Conservation (phyloP, 179 eudicot species). For the Amaranthus tricolor region DNA sequence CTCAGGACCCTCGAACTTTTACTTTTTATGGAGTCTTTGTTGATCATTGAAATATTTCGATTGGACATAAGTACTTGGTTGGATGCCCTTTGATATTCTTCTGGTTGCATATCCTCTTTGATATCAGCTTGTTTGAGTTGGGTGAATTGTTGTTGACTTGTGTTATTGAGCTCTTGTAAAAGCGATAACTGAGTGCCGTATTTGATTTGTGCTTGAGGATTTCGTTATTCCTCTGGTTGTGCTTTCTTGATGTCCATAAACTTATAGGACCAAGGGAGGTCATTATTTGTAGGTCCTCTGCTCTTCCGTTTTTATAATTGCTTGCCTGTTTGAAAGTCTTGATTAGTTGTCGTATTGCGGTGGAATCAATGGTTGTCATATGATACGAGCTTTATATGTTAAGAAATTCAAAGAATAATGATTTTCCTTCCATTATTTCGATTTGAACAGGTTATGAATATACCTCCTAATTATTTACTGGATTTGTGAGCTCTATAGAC, state of each 20-base stretch:
- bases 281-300: neutral
- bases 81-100: neutral
- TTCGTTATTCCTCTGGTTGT: neutral
- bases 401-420: neutral
- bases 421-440: neutral
- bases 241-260: neutral
- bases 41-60: neutral
- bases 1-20: neutral
- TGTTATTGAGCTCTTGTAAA: neutral
- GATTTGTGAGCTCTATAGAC: neutral
- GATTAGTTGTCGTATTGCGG: neutral
- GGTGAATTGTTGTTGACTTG: neutral
- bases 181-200: neutral
- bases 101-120: neutral
- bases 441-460: neutral
- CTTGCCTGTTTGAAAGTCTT: neutral
- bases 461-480: neutral
- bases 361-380: neutral
- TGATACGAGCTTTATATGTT: neutral
- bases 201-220: neutral
- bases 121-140: neutral
- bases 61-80: neutral
- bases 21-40: neutral
- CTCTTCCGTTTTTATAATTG: neutral
- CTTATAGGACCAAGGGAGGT: neutral